These are phyloP conservation scores for Phaeosphaeria sp. DNA, from an alignment of 2,329 filamentous ascomycete genomes.

Conservation along the genomic window DNA sequence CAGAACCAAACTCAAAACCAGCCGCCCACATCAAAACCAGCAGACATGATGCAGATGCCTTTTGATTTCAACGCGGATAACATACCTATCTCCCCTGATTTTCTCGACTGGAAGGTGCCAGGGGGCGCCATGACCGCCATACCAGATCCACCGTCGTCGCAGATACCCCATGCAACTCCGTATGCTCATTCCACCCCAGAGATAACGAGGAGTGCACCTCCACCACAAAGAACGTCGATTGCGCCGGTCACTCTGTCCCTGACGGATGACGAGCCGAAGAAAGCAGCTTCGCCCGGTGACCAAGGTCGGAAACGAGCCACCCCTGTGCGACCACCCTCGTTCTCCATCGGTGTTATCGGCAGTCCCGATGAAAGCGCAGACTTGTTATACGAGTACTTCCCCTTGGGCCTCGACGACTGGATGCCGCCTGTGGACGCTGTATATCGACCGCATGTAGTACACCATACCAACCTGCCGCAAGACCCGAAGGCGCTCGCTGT, in stretches of 20 bases:
- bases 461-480: constrained; percentile 71
- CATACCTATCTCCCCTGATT: constrained; percentile 49
- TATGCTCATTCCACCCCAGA: constrained; percentile 63
- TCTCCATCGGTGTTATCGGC: constrained; percentile 58
- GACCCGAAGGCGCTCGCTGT: constrained; percentile 55
- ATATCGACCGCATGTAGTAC: constrained; percentile 90
- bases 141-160: constrained; percentile 46
- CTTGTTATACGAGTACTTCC: constrained; percentile 92
- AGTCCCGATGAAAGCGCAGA: constrained; percentile 79
- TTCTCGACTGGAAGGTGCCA: constrained; percentile 54
- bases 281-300: constrained; percentile 45
- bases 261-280: constrained; percentile 61
- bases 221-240: constrained; percentile 50
- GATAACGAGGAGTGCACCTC: constrained; percentile 48
- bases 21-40: constrained; percentile 33
- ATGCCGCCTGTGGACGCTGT: constrained; percentile 89
- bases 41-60: constrained; percentile 48
- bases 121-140: constrained; percentile 52
- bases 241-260: constrained; percentile 63
- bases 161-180: constrained; percentile 43
- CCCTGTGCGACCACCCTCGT: constrained; percentile 53
- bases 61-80: constrained; percentile 52
- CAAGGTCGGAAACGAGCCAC: constrained; percentile 43
- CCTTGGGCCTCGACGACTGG: constrained; percentile 89
- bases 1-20: constrained; percentile 14